phyloP scores from a whole-genome alignment of 2,329 filamentous ascomycete genomes.

The Ophiostoma tasmaniense region DNA sequence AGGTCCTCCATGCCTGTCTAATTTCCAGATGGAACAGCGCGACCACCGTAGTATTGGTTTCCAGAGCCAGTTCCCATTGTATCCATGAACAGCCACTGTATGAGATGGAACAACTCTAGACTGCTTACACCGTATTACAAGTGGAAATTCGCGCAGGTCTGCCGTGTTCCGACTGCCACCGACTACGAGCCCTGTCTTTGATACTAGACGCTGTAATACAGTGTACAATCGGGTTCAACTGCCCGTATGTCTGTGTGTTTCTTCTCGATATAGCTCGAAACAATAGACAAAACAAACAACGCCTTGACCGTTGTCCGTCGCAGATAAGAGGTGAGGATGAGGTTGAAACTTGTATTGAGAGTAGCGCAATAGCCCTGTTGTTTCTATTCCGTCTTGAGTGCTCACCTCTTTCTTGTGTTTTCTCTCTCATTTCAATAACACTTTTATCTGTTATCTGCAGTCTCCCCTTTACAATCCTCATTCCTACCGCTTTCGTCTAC shows the following conservation, averaged over 20 bases:
- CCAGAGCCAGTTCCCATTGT: too few relatives aligned
- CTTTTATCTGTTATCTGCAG: not conserved
- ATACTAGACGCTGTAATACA: not conserved
- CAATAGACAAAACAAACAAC: not conserved
- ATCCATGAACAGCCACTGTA: too few relatives aligned
- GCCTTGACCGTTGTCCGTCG: not conserved
- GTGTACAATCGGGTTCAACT: not conserved
- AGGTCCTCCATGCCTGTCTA: conserved; percentile 12
- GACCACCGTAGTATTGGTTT: not conserved
- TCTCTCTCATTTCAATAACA: too few relatives aligned
- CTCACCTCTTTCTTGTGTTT: too few relatives aligned
- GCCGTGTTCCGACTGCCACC: not conserved
- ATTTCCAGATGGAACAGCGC: conserved; percentile 13
- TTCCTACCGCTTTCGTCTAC: not conserved
- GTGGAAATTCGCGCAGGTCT: not conserved
- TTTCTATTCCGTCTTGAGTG: not conserved
- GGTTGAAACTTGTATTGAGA: not conserved
- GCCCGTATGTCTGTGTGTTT: not conserved
- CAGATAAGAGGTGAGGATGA: not conserved
- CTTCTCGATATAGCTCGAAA: not conserved
- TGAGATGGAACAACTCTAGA: not conserved
- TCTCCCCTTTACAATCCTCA: not conserved
- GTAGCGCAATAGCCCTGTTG: not conserved
- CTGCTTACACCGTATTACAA: not conserved
- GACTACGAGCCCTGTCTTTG: not conserved